A percentile compares a stretch with the other conserved stretches of the same genome.
phyloP scores from a whole-genome alignment of 1,139 yeast species.

The Pneumocystis murina region DNA sequence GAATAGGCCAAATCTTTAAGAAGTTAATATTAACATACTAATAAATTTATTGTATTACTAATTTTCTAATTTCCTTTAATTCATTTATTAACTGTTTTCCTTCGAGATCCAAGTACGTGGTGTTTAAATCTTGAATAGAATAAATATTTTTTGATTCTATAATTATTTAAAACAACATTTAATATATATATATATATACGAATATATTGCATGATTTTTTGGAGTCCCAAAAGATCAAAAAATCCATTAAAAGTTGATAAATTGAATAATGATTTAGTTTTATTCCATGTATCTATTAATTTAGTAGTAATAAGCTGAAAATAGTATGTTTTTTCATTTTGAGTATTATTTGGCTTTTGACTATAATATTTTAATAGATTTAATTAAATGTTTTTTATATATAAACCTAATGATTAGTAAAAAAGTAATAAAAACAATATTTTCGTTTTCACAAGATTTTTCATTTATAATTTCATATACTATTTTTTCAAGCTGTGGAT shows the following conservation, averaged over 20 bases:
- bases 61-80: constrained; percentile 27
- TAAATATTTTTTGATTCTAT: constrained; percentile 34
- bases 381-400: not conserved
- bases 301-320: constrained; percentile 86
- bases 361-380: constrained; percentile 31
- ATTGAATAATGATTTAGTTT: constrained; percentile 73
- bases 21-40: not conserved
- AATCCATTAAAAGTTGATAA: constrained; percentile 90
- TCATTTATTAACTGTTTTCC: constrained; percentile 63
- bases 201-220: constrained; percentile 81
- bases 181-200: constrained; percentile 34
- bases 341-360: constrained; percentile 57
- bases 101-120: constrained; percentile 79
- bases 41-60: constrained; percentile 2
- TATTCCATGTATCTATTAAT: constrained; percentile 82
- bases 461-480: constrained; percentile 2
- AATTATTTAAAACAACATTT: not conserved
- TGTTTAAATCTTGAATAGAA: constrained; percentile 56
- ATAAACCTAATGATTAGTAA: constrained; percentile 1
- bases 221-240: constrained; percentile 93
- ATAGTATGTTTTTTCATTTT: constrained; percentile 48
- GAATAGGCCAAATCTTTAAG: constrained; percentile 49
- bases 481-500: constrained; percentile 11
- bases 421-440: constrained; percentile 3
- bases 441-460: constrained; percentile 2